A percentile compares a stretch with the other conserved stretches of the same genome.
Evolutionary conservation across 768 basidiomycete genomes (phyloP).

Genomic region (Kwoniella heveanensis): DNA sequence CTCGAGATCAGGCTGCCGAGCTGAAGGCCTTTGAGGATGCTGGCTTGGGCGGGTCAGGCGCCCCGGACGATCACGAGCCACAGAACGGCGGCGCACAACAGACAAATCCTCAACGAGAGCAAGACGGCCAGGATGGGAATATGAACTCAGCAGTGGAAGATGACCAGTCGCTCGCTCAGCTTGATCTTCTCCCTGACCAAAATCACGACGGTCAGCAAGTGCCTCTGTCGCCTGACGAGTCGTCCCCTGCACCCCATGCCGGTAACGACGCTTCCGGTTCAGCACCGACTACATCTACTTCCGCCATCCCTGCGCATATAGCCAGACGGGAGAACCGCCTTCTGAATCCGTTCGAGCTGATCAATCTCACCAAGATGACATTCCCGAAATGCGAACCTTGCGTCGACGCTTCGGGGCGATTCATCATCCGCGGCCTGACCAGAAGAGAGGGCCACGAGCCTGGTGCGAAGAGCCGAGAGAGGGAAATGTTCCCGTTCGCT

Average conservation of each 20-base stretch:
- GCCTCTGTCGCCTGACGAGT: not conserved
- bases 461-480: slow-evolving; percentile 21
- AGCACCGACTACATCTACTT: not conserved
- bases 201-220: not conserved
- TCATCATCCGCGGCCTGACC: slow-evolving; percentile 44
- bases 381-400: slow-evolving; percentile 43
- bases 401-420: slow-evolving; percentile 40
- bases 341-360: slow-evolving; percentile 49
- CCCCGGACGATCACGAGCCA: not conserved
- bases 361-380: slow-evolving; percentile 42
- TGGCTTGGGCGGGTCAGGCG: slow-evolving; percentile 3
- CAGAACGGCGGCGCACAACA: not conserved
- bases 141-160: not conserved
- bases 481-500: slow-evolving; percentile 50
- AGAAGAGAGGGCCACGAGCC: slow-evolving; percentile 35
- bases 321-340: slow-evolving; percentile 31
- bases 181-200: slow-evolving; percentile 11
- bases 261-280: not conserved
- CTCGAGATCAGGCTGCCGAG: slow-evolving; percentile 9
- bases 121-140: not conserved
- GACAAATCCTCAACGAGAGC: not conserved
- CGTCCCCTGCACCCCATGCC: not conserved
- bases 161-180: slow-evolving; percentile 5
- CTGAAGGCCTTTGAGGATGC: slow-evolving; percentile 23
- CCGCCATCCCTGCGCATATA: not conserved